Base-by-base conservation (phyloP, 176 grass and related monocot genomes). In the Eleusine indica region DNA sequence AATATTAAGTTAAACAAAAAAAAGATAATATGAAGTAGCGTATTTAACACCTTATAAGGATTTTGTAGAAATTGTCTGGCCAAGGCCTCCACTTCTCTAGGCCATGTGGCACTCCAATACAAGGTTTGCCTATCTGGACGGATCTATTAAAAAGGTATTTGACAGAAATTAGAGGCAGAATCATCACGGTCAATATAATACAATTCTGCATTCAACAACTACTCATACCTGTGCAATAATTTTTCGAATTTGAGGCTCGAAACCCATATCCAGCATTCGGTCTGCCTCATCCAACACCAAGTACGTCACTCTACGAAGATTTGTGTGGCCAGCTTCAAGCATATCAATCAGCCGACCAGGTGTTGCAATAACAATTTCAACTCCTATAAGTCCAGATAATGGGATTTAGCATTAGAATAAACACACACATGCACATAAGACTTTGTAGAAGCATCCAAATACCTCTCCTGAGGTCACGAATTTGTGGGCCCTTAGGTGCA, bases 41-140 rank as follows among this genome's bases (percentile, higher is more conserved):
- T 2, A 19, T 11, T 51, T 4, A 17, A 4, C 74, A 99, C 97
- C 93, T 99, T 96, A 67, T 99, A 99, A 75, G 97, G 91, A 82
- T 99, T 95, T 79, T 92, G 89, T 22, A 99, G 74, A 94, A 99
- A 99, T 37, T 91, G 91, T 62, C 93, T 86, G 19, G 93, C 89
- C 56, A 99, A 82, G 21, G 93, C 63, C 80, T 99, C 97, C 12
- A 99, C 97, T 86, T 99, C 97, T 90, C 67, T 94, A 5, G 91
- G 97, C 97, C 97, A 99, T 1, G 97, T 99, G 47, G 93, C 93
- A 82, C 97, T 99, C 97, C 93, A 99, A 82, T 96, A 99, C 71
- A 99, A 89, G 68, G 93, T 92, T 85, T 99, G 97, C 37, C 97
- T 90, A 44, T 99, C 97, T 68, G 96, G 93, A n/a, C 93, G 93